Conservation (phyloP, 108 stramenopile species). For the Skeletonema costatum region DNA sequence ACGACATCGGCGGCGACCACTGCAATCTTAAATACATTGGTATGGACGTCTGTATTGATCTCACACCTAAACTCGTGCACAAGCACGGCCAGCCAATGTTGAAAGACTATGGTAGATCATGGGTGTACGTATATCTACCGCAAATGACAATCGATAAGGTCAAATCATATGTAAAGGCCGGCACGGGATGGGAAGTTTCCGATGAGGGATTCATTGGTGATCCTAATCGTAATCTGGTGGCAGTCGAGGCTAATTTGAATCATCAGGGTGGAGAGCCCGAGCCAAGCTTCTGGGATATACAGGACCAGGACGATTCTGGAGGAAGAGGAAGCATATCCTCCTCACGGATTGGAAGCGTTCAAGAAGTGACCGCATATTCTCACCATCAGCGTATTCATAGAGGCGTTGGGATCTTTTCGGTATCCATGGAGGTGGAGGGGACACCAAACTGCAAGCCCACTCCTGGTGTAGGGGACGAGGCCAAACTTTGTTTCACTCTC, state of each 20-base stretch:
- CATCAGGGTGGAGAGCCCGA: background rate
- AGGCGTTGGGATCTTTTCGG: background rate
- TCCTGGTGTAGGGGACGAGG: background rate
- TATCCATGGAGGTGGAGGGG: background rate
- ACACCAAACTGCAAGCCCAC: background rate
- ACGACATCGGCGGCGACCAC: background rate
- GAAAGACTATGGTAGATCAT: background rate
- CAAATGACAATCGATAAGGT: background rate
- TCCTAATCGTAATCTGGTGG: background rate
- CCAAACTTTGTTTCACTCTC: background rate
- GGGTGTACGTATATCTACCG: background rate
- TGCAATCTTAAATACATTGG: background rate
- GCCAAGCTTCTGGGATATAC: background rate
- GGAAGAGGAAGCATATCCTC: background rate
- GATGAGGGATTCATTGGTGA: background rate
- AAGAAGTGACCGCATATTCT: background rate
- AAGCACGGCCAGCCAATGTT: background rate
- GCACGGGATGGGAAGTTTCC: background rate
- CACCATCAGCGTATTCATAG: background rate
- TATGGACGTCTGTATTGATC: background rate
- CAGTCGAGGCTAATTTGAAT: background rate
- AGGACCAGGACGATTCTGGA: background rate
- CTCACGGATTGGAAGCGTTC: background rate
- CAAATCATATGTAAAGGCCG: background rate
- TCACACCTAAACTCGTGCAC: background rate